A percentile compares a stretch with the other conserved stretches of the same genome.
These are phyloP conservation scores for Trametes sp. DNA, from an alignment of 1,284 basidiomycete genomes.

Conservation along the genomic window DNA sequence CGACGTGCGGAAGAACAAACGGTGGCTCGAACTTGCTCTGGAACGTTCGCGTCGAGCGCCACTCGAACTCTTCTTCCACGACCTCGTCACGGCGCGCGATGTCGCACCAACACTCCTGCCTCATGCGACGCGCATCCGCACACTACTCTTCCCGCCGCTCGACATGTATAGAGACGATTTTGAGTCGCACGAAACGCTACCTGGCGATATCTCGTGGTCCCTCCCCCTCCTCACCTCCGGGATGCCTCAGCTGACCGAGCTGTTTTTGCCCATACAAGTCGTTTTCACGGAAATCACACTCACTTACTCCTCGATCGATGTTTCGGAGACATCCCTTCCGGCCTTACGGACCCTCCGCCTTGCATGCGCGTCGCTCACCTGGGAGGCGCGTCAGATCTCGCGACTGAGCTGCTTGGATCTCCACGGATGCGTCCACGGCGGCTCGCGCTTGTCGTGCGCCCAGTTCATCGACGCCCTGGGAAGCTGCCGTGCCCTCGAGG, in stretches of 20 bases:
- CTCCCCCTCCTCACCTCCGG: background rate
- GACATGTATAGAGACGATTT: background rate
- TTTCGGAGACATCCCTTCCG: background rate
- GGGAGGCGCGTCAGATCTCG: background rate
- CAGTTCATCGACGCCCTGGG: background rate
- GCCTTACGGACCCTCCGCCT: background rate
- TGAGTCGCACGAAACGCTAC: background rate
- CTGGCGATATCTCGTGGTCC: background rate
- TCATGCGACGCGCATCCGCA: background rate
- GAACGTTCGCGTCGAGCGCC: background rate
- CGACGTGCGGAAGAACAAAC: background rate
- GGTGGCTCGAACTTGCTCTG: slow-evolving; percentile 2
- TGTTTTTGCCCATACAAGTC: background rate
- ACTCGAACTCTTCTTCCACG: background rate
- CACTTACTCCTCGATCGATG: background rate
- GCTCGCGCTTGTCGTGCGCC: background rate
- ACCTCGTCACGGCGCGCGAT: background rate
- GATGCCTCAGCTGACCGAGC: background rate
- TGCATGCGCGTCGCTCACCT: background rate
- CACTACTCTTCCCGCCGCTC: background rate
- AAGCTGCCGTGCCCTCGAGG: background rate
- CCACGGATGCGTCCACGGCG: background rate
- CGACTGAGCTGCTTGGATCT: background rate
- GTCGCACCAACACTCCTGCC: background rate
- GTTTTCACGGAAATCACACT: too few species aligned